Conservation (phyloP, 2,329 filamentous ascomycete species). For the Colletotrichum higginsianum region DNA sequence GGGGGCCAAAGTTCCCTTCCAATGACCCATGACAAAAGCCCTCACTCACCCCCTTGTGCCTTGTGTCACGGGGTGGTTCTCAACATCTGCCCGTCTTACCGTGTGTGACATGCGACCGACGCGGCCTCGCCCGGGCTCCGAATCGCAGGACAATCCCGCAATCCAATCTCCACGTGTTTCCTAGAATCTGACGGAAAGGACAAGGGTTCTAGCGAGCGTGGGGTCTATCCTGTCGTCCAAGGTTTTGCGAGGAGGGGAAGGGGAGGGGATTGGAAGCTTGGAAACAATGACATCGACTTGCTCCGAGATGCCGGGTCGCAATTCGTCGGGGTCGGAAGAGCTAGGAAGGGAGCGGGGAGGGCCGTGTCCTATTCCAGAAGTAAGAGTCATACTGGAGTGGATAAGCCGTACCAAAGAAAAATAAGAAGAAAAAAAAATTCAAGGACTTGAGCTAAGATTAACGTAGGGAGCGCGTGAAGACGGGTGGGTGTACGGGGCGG, state of each 20-base stretch:
- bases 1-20: background rate
- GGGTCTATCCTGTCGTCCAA: background rate
- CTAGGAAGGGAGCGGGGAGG: background rate
- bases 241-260: background rate
- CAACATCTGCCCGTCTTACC: background rate
- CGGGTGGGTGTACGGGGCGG: background rate
- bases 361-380: background rate
- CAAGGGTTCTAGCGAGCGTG: background rate
- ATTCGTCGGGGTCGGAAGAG: slow-evolving; percentile 10
- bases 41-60: too few relatives aligned
- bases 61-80: background rate
- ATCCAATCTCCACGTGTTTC: background rate
- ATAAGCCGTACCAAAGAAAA: too few relatives aligned
- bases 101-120: background rate
- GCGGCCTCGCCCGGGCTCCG: background rate
- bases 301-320: background rate
- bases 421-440: background rate
- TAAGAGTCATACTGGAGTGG: background rate
- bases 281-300: background rate
- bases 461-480: background rate
- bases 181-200: background rate
- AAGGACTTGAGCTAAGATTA: too few relatives aligned
- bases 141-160: background rate
- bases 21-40: too few relatives aligned
- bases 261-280: background rate